Evolutionary conservation across 1,139 yeast genomes (phyloP).

Genomic region (Saccharomyces hybrid): DNA sequence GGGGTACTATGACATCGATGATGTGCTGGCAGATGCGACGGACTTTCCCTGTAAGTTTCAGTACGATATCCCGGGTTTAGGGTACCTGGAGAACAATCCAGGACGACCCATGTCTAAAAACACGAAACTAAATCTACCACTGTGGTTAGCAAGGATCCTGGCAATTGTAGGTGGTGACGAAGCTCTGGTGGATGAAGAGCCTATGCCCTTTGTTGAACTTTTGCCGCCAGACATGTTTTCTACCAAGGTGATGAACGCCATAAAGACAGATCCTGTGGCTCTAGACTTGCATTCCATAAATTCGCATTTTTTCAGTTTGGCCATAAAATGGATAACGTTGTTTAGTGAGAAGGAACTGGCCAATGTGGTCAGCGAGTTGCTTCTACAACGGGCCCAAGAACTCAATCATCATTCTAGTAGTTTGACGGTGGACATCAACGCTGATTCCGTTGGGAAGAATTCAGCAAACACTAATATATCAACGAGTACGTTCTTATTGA

Average conservation of each 20-base stretch:
- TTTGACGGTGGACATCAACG: conserved; percentile 26
- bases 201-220: conserved; percentile 56
- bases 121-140: conserved; percentile 70
- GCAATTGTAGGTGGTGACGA: conserved; percentile 45
- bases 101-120: conserved; percentile 50
- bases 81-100: conserved; percentile 79
- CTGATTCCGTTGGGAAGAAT: conserved; percentile 2
- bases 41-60: conserved; percentile 75
- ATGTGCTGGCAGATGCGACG: conserved; percentile 69
- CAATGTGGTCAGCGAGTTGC: conserved; percentile 44
- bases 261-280: conserved; percentile 62
- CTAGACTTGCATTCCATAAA: conserved; percentile 64
- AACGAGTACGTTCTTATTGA: conserved; percentile 40
- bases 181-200: conserved; percentile 28
- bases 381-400: conserved; percentile 59
- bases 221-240: conserved; percentile 62
- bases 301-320: conserved; percentile 59
- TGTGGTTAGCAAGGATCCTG: conserved; percentile 81
- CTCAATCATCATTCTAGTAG: conserved; percentile 60
- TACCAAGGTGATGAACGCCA: conserved; percentile 64
- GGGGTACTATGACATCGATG: conserved; percentile 79
- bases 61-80: conserved; percentile 74
- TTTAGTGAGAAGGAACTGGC: conserved; percentile 61
- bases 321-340: conserved; percentile 66
- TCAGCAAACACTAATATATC: conserved; percentile 7